These are phyloP conservation scores for Orobanche coerulescens DNA, from an alignment of 257 asterid species.

Conservation along the genomic window DNA sequence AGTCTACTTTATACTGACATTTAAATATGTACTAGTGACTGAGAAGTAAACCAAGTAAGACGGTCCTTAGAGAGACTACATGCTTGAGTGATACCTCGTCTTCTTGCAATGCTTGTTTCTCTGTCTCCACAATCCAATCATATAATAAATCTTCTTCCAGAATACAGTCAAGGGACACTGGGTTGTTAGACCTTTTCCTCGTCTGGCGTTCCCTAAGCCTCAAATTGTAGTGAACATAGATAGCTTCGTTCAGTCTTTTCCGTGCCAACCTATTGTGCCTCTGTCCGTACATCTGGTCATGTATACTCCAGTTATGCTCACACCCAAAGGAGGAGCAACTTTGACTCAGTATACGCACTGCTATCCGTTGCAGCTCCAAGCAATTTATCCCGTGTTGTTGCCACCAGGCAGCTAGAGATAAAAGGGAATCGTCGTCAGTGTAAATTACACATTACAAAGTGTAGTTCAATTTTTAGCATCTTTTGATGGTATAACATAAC, in stretches of 20 bases:
- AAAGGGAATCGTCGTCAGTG: conserved; percentile 25
- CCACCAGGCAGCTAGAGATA: conserved; percentile 92
- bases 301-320: conserved; percentile 86
- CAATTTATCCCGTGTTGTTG: conserved; percentile 91
- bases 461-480: background rate
- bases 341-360: conserved; percentile 86
- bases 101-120: conserved; percentile 54
- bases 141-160: conserved; percentile 60
- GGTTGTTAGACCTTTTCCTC: conserved; percentile 51
- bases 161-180: conserved; percentile 47
- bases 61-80: background rate
- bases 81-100: conserved; percentile 39
- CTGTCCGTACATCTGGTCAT: conserved; percentile 56
- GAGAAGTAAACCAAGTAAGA: background rate
- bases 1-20: background rate
- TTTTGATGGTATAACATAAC: conserved; percentile 35
- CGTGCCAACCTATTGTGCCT: conserved; percentile 61
- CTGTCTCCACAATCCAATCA: conserved; percentile 76
- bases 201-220: conserved; percentile 81
- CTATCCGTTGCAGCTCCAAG: conserved; percentile 78
- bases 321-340: conserved; percentile 82
- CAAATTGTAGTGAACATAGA: conserved; percentile 78
- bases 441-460: conserved; percentile 19
- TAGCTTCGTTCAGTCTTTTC: conserved; percentile 58
- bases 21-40: background rate